These are phyloP conservation scores for Fusarium hainanense DNA, from an alignment of 2,329 filamentous ascomycete genomes.

Conservation along the genomic window DNA sequence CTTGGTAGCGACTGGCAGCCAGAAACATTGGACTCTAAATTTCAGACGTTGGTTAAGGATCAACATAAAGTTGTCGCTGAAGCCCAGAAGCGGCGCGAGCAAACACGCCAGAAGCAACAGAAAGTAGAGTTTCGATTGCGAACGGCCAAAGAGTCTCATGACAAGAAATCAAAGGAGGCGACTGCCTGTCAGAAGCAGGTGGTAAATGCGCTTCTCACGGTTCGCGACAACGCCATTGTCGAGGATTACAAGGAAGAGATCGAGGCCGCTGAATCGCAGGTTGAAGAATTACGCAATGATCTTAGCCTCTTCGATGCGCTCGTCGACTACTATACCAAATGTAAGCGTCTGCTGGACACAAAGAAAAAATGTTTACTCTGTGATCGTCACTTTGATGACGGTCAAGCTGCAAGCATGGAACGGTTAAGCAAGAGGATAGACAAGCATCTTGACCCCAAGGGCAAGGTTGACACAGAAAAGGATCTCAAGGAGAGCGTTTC, in stretches of 20 bases:
- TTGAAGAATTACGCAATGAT: slow-evolving; percentile 71
- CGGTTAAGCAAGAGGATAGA: slow-evolving; percentile 75
- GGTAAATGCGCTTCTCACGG: slow-evolving; percentile 58
- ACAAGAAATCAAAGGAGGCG: slow-evolving; percentile 71
- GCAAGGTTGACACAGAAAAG: slow-evolving; percentile 70
- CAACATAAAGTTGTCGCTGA: slow-evolving; percentile 70
- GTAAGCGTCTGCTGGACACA: slow-evolving; percentile 71
- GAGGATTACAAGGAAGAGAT: slow-evolving; percentile 67
- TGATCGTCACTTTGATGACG: slow-evolving; percentile 73
- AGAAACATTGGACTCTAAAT: slow-evolving; percentile 75
- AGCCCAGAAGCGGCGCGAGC: slow-evolving; percentile 76
- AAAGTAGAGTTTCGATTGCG: slow-evolving; percentile 80
- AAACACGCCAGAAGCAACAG: slow-evolving; percentile 76
- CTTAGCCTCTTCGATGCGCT: slow-evolving; percentile 76
- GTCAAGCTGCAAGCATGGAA: slow-evolving; percentile 66
- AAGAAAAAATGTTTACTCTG: slow-evolving; percentile 83
- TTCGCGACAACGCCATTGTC: slow-evolving; percentile 59
- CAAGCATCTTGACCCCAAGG: slow-evolving; percentile 69
- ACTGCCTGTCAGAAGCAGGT: slow-evolving; percentile 69
- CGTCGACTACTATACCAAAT: slow-evolving; percentile 76
- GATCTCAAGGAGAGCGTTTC: slow-evolving; percentile 64
- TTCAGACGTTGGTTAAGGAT: slow-evolving; percentile 70
- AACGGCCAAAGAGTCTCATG: slow-evolving; percentile 70
- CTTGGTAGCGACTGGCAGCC: slow-evolving; percentile 76
- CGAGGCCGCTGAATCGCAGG: slow-evolving; percentile 64